Conservation (phyloP, 1,284 basidiomycete species). For the Leccinum glutinopallens region DNA sequence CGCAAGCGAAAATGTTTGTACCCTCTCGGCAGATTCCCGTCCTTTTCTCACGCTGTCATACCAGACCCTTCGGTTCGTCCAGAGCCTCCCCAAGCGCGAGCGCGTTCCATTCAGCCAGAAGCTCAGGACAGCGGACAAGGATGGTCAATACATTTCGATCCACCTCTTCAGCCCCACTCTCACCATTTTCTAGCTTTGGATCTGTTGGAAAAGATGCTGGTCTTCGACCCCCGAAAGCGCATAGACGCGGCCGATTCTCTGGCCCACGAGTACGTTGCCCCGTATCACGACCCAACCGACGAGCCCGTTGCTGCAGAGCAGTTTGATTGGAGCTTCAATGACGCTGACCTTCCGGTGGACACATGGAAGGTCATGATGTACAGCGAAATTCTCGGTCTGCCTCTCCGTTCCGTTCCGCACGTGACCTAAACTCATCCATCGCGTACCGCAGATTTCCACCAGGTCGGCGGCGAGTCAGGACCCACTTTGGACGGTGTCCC, state of each 20-base stretch:
- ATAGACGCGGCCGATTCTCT: conserved; percentile 95
- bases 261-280: conserved; percentile 91
- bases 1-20: conserved; percentile 91
- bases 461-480: conserved; percentile 60
- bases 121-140: conserved; percentile 86
- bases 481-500: conserved; percentile 46
- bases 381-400: conserved; percentile 88
- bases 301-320: conserved; percentile 94
- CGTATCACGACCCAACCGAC: conserved; percentile 98
- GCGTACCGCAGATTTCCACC: conserved; percentile 65
- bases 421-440: conserved; percentile 13
- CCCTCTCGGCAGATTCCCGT: not conserved
- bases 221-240: conserved; percentile 96
- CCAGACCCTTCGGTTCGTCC: conserved; percentile 98
- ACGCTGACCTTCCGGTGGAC: conserved; percentile 98
- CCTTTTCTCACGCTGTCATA: conserved; percentile 20
- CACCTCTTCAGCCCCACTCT: conserved; percentile 11
- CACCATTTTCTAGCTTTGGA: conserved; percentile 71
- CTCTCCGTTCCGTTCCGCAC: not conserved
- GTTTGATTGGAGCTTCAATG: conserved; percentile 99
- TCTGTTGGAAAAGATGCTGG: conserved; percentile 98
- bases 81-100: conserved; percentile 95
- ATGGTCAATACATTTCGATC: conserved; percentile 52
- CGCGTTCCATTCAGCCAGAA: conserved; percentile 95
- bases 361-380: conserved; percentile 99